These are phyloP conservation scores for Globisporangium emineosum DNA, from an alignment of 352 stramenopile species.

Conservation along the genomic window DNA sequence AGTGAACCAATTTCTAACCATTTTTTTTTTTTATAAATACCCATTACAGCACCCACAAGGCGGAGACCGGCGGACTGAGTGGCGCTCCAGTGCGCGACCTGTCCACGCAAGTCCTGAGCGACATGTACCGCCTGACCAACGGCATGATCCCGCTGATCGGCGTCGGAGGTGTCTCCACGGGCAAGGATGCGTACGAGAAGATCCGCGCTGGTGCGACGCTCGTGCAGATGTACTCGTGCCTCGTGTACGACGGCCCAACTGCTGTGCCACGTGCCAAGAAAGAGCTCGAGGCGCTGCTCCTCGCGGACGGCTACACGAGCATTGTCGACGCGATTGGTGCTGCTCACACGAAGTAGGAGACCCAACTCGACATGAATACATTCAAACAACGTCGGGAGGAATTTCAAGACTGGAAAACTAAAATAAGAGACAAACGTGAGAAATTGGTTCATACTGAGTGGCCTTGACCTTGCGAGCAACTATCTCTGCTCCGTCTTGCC, in stretches of 20 bases:
- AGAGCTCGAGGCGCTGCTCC: conserved; percentile 80
- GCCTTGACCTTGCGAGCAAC: too few relatives aligned
- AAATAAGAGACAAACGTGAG: not conserved
- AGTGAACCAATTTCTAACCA: not conserved
- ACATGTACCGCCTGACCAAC: conserved; percentile 95
- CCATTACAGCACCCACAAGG: conserved; percentile 46
- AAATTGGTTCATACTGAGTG: not conserved
- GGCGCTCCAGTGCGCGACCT: conserved; percentile 91
- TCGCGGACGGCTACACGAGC: conserved; percentile 76
- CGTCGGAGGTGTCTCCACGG: conserved; percentile 90
- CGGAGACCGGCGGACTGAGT: conserved; percentile 93
- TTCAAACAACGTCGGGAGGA: not conserved
- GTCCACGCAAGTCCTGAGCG: conserved; percentile 92
- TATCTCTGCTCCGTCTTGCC: too few relatives aligned
- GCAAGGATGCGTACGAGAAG: conserved; percentile 97
- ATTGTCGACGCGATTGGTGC: conserved; percentile 87
- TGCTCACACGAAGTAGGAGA: conserved; percentile 61
- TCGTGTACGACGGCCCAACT: conserved; percentile 90
- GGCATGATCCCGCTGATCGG: conserved; percentile 95
- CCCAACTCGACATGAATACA: too few relatives aligned
- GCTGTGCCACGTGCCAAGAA: conserved; percentile 87
- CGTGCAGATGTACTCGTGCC: conserved; percentile 93
- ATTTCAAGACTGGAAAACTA: not conserved
- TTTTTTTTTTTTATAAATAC: not conserved
- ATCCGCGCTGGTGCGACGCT: conserved; percentile 94